A percentile compares a stretch with the other conserved stretches of the same genome.
These are phyloP conservation scores for Albizia julibrissin DNA, from an alignment of 306 rosid species.

Conservation along the genomic window DNA sequence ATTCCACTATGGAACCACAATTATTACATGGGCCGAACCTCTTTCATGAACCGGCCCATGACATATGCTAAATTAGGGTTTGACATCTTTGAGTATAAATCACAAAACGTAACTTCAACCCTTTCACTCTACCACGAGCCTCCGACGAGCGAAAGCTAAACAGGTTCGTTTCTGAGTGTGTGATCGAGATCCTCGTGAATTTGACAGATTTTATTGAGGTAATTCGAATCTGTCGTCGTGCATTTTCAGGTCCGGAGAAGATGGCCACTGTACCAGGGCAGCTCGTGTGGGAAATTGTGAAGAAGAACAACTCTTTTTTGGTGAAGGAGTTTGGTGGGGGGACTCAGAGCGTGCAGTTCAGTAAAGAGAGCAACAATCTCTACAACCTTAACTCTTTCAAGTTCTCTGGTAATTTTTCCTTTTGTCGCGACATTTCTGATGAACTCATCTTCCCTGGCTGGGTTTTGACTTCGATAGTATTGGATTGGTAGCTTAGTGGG, in stretches of 20 bases:
- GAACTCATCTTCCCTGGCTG: background rate
- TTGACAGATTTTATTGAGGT: background rate
- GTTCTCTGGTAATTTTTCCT: constrained; percentile 57
- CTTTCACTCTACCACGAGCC: background rate
- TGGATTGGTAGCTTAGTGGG: background rate
- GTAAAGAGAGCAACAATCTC: constrained; percentile 84
- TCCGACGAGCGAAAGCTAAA: background rate
- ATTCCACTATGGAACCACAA: background rate
- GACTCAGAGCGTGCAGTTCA: constrained; percentile 77
- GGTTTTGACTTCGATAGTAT: background rate
- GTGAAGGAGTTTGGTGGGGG: constrained; percentile 86
- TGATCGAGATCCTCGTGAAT: background rate
- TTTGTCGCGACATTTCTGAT: background rate
- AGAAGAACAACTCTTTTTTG: constrained; percentile 80
- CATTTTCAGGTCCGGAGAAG: constrained; percentile 37
- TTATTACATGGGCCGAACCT: background rate
- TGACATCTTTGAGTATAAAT: constrained; percentile 41
- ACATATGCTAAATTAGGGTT: constrained; percentile 52
- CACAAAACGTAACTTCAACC: background rate
- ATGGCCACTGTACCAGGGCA: constrained; percentile 88
- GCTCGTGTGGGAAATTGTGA: constrained; percentile 91
- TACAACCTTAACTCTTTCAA: constrained; percentile 78
- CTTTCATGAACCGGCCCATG: background rate
- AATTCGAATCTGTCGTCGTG: constrained; percentile 18
- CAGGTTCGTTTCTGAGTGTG: background rate